phyloP scores from a whole-genome alignment of 768 basidiomycete species.

The Melanogaster broomeanus region DNA sequence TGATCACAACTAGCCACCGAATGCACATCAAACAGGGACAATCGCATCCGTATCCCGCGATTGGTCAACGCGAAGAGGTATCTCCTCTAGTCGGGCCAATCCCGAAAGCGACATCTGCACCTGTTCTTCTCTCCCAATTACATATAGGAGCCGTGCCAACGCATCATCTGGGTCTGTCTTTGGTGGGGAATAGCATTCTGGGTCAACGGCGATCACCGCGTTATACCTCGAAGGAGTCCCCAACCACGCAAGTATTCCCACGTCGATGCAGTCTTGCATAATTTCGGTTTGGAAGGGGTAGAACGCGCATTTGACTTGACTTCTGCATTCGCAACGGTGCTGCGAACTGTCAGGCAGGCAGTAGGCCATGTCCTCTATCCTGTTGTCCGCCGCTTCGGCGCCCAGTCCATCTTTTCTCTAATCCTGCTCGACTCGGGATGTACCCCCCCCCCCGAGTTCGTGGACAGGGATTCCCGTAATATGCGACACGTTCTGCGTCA shows the following conservation, averaged over 20 bases:
- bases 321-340: too few relatives aligned
- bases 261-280: too few relatives aligned
- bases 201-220: neutral
- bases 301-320: too few relatives aligned
- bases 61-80: neutral
- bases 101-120: neutral
- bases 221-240: neutral
- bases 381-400: slow-evolving; percentile 15
- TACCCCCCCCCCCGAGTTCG: slow-evolving; percentile 1
- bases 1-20: neutral
- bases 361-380: slow-evolving; percentile 5
- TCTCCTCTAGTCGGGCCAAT: neutral
- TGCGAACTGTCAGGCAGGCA: too few relatives aligned
- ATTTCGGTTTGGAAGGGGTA: too few relatives aligned
- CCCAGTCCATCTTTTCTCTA: slow-evolving; percentile 15
- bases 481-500: neutral
- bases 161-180: neutral
- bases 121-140: neutral
- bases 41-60: neutral
- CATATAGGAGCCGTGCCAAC: neutral
- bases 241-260: neutral
- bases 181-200: neutral
- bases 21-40: neutral
- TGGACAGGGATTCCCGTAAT: slow-evolving; percentile 1
- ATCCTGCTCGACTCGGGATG: neutral